phyloP scores from a whole-genome alignment of 2,329 filamentous ascomycete genomes.

The Tolypocladium ovalisporum region DNA sequence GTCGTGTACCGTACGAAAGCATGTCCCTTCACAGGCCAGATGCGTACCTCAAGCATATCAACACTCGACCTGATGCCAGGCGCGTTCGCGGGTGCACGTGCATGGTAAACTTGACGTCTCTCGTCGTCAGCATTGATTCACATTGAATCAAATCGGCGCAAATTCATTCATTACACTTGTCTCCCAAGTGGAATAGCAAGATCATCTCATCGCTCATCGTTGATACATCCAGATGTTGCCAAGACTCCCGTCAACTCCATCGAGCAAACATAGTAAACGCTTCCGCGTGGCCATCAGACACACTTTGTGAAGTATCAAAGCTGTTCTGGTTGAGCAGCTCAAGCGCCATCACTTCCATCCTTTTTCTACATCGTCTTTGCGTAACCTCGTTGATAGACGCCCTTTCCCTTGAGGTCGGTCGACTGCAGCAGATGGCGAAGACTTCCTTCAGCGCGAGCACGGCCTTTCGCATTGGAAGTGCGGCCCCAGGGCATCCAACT shows the following conservation, averaged over 20 bases:
- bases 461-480: conserved; percentile 20
- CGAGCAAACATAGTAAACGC: neutral
- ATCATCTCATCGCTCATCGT: neutral
- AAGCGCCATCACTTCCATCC: neutral
- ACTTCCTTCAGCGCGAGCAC: conserved; percentile 46
- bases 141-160: no score
- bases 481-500: conserved; percentile 10
- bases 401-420: conserved; percentile 22
- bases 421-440: conserved; percentile 39
- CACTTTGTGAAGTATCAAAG: neutral
- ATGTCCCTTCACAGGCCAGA: no score
- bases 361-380: neutral
- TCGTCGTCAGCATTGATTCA: neutral
- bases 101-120: neutral
- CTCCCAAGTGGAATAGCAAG: neutral
- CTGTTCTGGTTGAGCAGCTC: no score
- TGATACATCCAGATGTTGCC: neutral
- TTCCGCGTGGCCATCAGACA: neutral
- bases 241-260: neutral
- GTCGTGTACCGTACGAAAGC: no score
- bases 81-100: neutral
- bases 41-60: neutral
- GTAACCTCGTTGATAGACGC: conserved; percentile 9
- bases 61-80: neutral
- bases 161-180: neutral